Percentiles rank a stretch among this genome's conserved stretches.
These are phyloP conservation scores for Lentinus tigrinus DNA, from an alignment of 768 basidiomycete species.

Conservation along the genomic window DNA sequence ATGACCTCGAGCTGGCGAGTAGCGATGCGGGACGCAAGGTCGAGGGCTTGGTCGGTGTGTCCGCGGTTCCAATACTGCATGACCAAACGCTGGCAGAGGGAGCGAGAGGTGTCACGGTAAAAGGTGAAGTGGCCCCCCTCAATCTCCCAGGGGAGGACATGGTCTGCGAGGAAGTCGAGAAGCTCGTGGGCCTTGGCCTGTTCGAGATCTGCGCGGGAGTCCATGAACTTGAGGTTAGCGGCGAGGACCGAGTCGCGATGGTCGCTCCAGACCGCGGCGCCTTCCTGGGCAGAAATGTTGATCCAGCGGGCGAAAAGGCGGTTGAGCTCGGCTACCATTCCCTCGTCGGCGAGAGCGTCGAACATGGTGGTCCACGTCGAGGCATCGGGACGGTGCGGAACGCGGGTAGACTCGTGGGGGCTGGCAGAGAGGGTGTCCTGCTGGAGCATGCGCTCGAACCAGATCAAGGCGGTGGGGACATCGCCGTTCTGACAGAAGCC, in stretches of 20 bases:
- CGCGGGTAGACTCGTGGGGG: conserved; percentile 42
- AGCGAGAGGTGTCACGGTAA: conserved; percentile 14
- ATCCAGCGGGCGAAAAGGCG: conserved; percentile 45
- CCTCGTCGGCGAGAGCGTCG: conserved; percentile 48
- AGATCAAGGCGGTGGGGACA: conserved; percentile 57
- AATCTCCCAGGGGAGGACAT: conserved; percentile 14
- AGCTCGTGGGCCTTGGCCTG: conserved; percentile 13
- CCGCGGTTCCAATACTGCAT: conserved; percentile 24
- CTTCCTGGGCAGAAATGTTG: conserved; percentile 34
- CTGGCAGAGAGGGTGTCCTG: conserved; percentile 21
- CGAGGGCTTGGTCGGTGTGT: conserved; percentile 24
- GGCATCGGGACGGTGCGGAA: conserved; percentile 50
- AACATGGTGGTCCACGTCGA: conserved; percentile 62
- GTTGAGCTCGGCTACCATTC: conserved; percentile 55
- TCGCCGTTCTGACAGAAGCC: conserved; percentile 69
- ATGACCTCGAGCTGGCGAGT: conserved; percentile 8
- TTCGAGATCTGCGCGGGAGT: conserved; percentile 13
- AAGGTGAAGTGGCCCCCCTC: conserved; percentile 10
- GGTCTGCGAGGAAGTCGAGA: conserved; percentile 29
- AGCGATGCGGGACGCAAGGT: conserved; percentile 21
- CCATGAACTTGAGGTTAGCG: conserved; percentile 39
- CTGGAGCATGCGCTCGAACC: conserved; percentile 67
- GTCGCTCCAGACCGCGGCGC: conserved; percentile 9
- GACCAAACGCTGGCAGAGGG: conserved; percentile 16
- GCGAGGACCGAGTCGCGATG: conserved; percentile 42